phyloP scores from a whole-genome alignment of 1,284 basidiomycete genomes.

The Cryptococcus neoformans region DNA sequence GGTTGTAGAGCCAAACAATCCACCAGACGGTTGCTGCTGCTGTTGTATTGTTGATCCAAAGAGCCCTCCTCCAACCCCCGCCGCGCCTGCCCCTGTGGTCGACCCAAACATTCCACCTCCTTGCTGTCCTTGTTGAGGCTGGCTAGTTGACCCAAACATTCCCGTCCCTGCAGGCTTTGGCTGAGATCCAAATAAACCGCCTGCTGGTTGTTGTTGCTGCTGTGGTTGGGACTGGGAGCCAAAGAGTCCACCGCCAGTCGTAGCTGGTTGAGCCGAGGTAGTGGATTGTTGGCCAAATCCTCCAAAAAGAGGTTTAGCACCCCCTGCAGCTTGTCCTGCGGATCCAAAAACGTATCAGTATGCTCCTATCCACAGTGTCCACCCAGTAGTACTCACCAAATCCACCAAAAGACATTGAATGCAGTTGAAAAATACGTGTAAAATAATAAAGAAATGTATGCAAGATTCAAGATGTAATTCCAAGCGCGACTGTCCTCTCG shows the following conservation, averaged over 20 bases:
- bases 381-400: constrained; percentile 6
- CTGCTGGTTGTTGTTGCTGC: constrained; percentile 10
- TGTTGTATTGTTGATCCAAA: constrained; percentile 23
- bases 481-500: constrained; percentile 6
- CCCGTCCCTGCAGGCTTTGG: constrained; percentile 10
- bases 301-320: constrained; percentile 16
- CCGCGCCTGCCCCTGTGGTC: not conserved
- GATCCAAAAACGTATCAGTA: not conserved
- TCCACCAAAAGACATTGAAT: constrained; percentile 10
- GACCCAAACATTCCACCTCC: constrained; percentile 8
- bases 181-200: constrained; percentile 28
- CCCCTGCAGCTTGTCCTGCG: constrained; percentile 2
- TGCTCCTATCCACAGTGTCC: not conserved
- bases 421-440: not conserved
- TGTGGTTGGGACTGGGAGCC: constrained; percentile 12
- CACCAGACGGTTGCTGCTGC: constrained; percentile 6
- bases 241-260: constrained; percentile 21
- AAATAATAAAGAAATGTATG: not conserved
- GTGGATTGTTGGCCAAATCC: constrained; percentile 15
- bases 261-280: constrained; percentile 8
- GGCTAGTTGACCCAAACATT: constrained; percentile 38
- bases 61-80: constrained; percentile 2
- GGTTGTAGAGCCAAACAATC: constrained; percentile 45
- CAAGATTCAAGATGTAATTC: not conserved
- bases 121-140: constrained; percentile 8